Base-by-base conservation (phyloP, 2,329 filamentous ascomycete species). In the Aspergillus intermedius region DNA sequence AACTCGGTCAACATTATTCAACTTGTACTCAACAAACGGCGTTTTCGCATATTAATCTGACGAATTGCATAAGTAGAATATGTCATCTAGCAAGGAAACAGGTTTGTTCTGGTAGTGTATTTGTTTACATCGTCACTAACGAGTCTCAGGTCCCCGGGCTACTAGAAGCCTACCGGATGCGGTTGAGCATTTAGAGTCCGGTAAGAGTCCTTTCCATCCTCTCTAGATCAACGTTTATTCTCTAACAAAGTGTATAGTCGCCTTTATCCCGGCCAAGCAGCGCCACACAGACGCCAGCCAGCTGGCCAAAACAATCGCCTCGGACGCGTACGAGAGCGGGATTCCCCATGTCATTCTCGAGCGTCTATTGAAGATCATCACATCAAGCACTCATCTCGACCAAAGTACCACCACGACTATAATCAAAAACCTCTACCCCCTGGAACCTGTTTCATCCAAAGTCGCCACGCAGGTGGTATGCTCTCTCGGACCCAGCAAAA, bases 391-490 rank as follows among this genome's bases (percentile, higher is more conserved):
- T 56, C 74, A 84, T 56, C 77, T 95, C 19, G 88, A 93, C 64
- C 89, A 93, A 67, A 82, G 82, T 23, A 89, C 83, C 56, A 75
- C 85, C 23, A 82, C 79, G 12, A 79, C 76, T 23, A 73, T 94
- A 44, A 69, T 89, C 58, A 87, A 83, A 54, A 87, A 86, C 51
- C 72, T 94, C 44, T 94, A 91, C 65, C 88, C 89, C 2, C 76
- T 79, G n/a, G 74, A 77, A 35, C 76, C 75, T 39, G 77, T 94
- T n/a, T 64, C 79, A 10, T 74, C 78, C 30, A 74, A 80, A 48
- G 66, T 82, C 37, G 73, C 87, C 44, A 74, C 88, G 44, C 82
- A 79, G 49, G 70, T 91, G 8, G 77, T 93, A 19, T 84, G 83
- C 46, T 81, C 80, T 43, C 75, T 95, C n/a, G 88, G 89, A 3